Conservation (phyloP, 306 rosid genomes). For the Gillenia trifoliata region DNA sequence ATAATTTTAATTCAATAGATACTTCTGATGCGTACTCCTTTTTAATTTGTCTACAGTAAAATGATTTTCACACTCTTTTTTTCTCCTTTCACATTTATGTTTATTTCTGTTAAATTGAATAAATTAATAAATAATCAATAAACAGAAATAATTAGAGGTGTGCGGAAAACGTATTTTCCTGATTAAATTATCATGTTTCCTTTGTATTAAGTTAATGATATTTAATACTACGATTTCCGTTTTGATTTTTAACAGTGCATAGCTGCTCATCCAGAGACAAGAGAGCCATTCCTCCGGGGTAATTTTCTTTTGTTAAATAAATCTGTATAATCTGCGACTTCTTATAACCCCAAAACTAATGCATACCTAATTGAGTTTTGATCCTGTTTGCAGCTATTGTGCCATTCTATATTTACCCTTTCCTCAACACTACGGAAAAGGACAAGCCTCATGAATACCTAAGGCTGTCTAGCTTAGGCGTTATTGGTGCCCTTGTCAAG, state of each 20-base stretch:
- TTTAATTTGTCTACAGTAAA: not conserved
- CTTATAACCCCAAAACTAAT: not conserved
- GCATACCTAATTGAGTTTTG: not conserved
- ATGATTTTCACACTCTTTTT: too few relatives aligned
- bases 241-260: constrained; percentile 27
- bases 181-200: not conserved
- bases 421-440: constrained; percentile 19
- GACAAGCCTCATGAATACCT: constrained; percentile 34
- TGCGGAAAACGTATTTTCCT: too few relatives aligned
- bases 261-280: constrained; percentile 39
- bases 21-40: too few relatives aligned
- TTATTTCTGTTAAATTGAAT: too few relatives aligned
- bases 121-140: too few relatives aligned
- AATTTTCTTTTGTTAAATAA: not conserved
- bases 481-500: constrained; percentile 42
- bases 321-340: too few relatives aligned
- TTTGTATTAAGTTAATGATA: not conserved
- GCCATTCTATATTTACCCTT: constrained; percentile 36
- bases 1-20: too few relatives aligned
- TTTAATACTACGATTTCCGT: not conserved
- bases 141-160: too few relatives aligned
- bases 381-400: constrained; percentile 29
- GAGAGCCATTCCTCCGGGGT: constrained; percentile 34
- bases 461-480: constrained; percentile 43
- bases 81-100: too few relatives aligned